These are phyloP conservation scores for Coemansia guatemalensis DNA, from an alignment of 192 early-diverging fungal genomes.

Conservation along the genomic window DNA sequence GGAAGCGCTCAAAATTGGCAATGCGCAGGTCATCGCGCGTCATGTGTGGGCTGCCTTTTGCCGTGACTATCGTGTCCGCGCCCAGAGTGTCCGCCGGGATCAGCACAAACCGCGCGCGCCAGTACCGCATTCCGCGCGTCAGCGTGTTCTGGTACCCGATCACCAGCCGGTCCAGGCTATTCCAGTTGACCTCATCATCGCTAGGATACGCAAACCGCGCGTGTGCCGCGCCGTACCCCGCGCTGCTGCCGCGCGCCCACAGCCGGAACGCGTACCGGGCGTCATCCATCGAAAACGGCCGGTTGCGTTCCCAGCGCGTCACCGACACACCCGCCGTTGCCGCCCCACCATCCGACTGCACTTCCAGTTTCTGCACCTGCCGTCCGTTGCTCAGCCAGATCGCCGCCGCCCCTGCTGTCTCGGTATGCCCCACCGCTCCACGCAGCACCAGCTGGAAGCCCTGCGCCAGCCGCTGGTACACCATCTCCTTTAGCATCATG, in stretches of 20 bases:
- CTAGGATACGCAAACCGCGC: constrained; percentile 76
- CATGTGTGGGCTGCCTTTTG: constrained; percentile 61
- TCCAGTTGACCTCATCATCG: constrained; percentile 85
- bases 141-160: constrained; percentile 81
- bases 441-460: constrained; percentile 72
- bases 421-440: constrained; percentile 14
- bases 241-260: constrained; percentile 74
- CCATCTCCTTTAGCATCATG: constrained; percentile 76
- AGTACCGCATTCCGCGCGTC: constrained; percentile 76
- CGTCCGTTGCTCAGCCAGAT: constrained; percentile 88
- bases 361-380: constrained; percentile 82
- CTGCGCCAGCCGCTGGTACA: constrained; percentile 86
- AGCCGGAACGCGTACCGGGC: constrained; percentile 78
- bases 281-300: constrained; percentile 57
- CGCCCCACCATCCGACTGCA: constrained; percentile 56
- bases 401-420: constrained; percentile 10
- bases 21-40: constrained; percentile 89
- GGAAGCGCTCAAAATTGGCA: constrained; percentile 80
- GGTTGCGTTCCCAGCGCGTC: constrained; percentile 76
- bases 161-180: constrained; percentile 89
- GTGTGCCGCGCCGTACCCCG: constrained; percentile 57
- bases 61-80: constrained; percentile 50
- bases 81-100: constrained; percentile 76
- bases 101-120: constrained; percentile 86
- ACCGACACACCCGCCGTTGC: constrained; percentile 76